Percentiles rank a stretch among this genome's conserved stretches.
phyloP scores from a whole-genome alignment of 331 rosid species.

The Malus hybrid region DNA sequence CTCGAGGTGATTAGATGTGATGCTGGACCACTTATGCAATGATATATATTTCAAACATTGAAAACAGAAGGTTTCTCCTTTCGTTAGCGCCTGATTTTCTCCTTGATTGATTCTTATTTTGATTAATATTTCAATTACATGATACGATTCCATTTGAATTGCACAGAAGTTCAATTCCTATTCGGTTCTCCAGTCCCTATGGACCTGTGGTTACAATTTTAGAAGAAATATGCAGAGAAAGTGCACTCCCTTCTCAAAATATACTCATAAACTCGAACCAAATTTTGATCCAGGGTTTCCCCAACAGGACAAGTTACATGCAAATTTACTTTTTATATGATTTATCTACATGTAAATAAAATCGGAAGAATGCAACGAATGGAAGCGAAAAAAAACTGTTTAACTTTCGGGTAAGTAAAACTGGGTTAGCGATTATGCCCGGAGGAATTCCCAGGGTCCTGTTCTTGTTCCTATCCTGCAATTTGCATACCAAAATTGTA shows the following conservation, averaged over 20 bases:
- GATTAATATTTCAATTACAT: too few species aligned
- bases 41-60: background rate
- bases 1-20: background rate
- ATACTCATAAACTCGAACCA: background rate
- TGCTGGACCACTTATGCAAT: constrained; percentile 1
- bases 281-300: background rate
- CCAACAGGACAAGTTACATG: background rate
- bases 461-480: constrained; percentile 87
- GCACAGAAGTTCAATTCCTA: background rate
- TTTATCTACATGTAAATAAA: background rate
- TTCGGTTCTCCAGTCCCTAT: background rate
- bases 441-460: constrained; percentile 78
- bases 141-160: background rate
- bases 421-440: constrained; percentile 9
- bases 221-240: background rate
- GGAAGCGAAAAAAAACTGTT: background rate
- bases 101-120: too few species aligned
- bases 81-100: too few species aligned
- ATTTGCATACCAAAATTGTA: background rate
- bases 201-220: background rate
- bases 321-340: background rate
- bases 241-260: background rate
- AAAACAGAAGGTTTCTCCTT: background rate
- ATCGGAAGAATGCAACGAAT: background rate
- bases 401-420: background rate